These are phyloP conservation scores for Aspergillus nomiae DNA, from an alignment of 2,329 filamentous ascomycete genomes.

Conservation along the genomic window DNA sequence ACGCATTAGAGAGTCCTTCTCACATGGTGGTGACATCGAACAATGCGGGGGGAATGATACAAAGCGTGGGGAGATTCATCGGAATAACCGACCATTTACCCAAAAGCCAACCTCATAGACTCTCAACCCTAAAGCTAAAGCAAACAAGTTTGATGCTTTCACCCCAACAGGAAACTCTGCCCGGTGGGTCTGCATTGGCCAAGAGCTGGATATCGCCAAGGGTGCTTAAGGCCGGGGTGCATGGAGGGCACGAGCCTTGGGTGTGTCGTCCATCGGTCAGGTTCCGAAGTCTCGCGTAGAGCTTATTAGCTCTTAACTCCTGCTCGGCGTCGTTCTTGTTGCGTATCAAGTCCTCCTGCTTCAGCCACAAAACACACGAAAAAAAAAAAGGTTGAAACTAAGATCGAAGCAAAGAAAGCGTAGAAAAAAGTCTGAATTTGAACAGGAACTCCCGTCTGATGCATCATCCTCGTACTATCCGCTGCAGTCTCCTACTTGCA, in stretches of 20 bases:
- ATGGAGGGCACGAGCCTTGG: background rate
- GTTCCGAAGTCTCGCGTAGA: background rate
- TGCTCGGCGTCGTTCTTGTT: background rate
- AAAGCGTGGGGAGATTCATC: background rate
- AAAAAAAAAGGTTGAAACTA: background rate
- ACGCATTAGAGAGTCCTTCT: background rate
- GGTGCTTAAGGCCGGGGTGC: conserved; percentile 1
- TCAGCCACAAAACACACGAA: background rate
- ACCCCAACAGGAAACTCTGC: background rate
- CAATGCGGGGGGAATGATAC: background rate
- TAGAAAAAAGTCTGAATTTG: background rate
- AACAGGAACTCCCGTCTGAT: background rate
- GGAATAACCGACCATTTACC: background rate
- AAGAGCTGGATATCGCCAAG: conserved; percentile 6
- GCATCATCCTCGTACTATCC: background rate
- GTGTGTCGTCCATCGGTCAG: background rate
- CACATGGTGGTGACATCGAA: background rate
- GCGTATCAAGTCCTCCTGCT: background rate
- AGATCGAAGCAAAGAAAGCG: too few relatives aligned
- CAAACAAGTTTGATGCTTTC: background rate
- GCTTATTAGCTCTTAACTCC: conserved; percentile 8
- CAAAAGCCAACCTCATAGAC: background rate
- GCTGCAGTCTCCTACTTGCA: background rate
- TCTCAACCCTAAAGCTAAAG: background rate
- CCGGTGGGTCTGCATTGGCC: conserved; percentile 1